Base-by-base conservation (phyloP, 345 rosid genomes). In the Conringia planisiliqua region DNA sequence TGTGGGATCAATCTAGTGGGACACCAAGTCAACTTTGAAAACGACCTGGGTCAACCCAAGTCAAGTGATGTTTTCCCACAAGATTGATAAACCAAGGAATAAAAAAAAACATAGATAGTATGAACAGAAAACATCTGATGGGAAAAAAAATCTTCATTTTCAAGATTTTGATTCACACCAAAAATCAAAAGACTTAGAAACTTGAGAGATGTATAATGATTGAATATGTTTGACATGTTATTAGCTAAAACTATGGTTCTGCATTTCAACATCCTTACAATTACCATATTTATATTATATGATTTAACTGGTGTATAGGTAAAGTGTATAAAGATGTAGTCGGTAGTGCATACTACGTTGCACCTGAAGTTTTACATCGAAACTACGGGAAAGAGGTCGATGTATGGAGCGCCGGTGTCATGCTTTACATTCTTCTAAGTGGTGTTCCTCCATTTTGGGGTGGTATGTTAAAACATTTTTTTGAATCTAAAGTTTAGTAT, bases 391-490 rank as follows among this genome's bases (percentile, higher is more conserved):
- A 90, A 86, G 97, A 92, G 72, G 90, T 86, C 4, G 97, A 95
- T 75, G 82, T 92, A 39, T 95, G 99, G 99, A 90, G 99, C 44
- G 97, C 96, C 14, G 99, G 97, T 35, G 79, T 95, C 64, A 90
- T 95, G 42, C 82, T 90, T 46, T 95, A 95, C 85, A 95, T 95
- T 81, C 97, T 95, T 66, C 89, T 95, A n/a, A 62, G 92, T 59
- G 97, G 97, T 13, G 88, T 83, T 52, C 97, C 97, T 80, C 99
- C 99, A 2, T 95, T 92, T 83, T 90, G 92, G 93, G 99, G 86
- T 20, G 97, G 99, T 95, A 88, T 52, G 75, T 56, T 0, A 11
- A 33, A 61, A 5, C 13, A 18, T 0, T 3, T 22, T 44, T 11
- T 24, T 8, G 38, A 50, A 35, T 36, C 11, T 39, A 10, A 43